Evolutionary conservation across 352 stramenopile genomes (phyloP).

Genomic region (Phytophthora palmivora): DNA sequence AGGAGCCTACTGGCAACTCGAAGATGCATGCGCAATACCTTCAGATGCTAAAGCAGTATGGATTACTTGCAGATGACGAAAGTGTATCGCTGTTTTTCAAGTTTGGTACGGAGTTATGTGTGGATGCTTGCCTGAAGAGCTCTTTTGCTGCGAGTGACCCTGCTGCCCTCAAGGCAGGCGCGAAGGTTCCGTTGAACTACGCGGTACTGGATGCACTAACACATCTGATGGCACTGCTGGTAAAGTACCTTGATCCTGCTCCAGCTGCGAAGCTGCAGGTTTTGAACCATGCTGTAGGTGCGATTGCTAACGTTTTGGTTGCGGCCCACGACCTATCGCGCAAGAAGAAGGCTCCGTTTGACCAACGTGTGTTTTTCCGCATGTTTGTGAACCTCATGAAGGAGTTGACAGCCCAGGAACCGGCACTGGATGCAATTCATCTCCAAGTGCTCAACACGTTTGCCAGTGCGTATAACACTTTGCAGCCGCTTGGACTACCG

Average conservation of each 20-base stretch:
- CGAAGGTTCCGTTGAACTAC: constrained; percentile 89
- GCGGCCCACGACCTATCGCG: constrained; percentile 80
- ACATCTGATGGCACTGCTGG: constrained; percentile 96
- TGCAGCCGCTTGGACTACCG: constrained; percentile 96
- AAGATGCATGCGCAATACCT: constrained; percentile 98
- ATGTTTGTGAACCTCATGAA: constrained; percentile 98
- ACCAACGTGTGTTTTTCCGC: constrained; percentile 99
- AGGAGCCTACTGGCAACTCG: constrained; percentile 91
- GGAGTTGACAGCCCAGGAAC: constrained; percentile 96
- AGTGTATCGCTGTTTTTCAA: constrained; percentile 98
- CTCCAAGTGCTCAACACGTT: constrained; percentile 97
- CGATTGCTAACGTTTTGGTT: constrained; percentile 95
- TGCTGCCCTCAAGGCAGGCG: constrained; percentile 44
- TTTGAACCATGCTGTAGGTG: constrained; percentile 96
- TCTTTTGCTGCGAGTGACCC: constrained; percentile 51
- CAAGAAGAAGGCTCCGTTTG: constrained; percentile 92
- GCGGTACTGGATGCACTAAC: constrained; percentile 96
- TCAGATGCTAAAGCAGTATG: constrained; percentile 96
- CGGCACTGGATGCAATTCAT: constrained; percentile 94
- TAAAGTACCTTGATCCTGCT: constrained; percentile 93
- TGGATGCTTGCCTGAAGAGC: constrained; percentile 96
- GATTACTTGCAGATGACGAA: constrained; percentile 96
- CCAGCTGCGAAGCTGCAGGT: constrained; percentile 86
- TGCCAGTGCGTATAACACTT: constrained; percentile 96
- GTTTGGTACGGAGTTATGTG: constrained; percentile 96